Conservation (phyloP, 2,329 filamentous ascomycete species). For the Apiospora marii region DNA sequence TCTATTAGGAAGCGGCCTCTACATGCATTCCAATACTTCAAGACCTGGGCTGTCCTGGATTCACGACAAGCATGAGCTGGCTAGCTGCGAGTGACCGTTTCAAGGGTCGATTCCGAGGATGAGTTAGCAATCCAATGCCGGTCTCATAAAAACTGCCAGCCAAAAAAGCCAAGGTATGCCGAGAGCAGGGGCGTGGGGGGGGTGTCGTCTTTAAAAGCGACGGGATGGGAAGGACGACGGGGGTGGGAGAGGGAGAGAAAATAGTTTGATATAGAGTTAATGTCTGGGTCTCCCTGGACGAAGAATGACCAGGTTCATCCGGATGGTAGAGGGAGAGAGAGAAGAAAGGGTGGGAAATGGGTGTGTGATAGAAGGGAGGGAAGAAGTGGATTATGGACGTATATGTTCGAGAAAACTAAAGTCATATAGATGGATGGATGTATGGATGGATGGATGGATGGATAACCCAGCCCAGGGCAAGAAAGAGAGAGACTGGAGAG, state of each 20-base stretch:
- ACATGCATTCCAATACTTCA: constrained; percentile 22
- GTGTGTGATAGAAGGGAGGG: constrained; percentile 22
- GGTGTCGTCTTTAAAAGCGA: background rate
- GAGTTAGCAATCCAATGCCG: constrained; percentile 17
- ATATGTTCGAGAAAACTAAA: constrained; percentile 23
- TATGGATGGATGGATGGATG: background rate
- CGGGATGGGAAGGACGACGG: constrained; percentile 1
- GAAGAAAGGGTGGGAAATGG: background rate
- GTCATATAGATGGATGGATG: constrained; percentile 13
- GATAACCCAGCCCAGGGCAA: constrained; percentile 25
- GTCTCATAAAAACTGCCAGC: constrained; percentile 14
- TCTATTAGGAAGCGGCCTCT: constrained; percentile 21
- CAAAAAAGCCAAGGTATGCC: constrained; percentile 21
- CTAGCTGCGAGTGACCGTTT: constrained; percentile 17
- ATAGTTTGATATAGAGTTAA: constrained; percentile 17
- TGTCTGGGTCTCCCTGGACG: background rate
- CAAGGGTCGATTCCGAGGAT: constrained; percentile 9
- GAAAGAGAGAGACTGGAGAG: constrained; percentile 32
- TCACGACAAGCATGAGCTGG: constrained; percentile 16
- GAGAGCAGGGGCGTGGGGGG: background rate
- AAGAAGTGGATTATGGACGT: constrained; percentile 29
- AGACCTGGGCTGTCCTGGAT: constrained; percentile 17
- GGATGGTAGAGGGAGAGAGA: background rate
- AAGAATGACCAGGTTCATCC: constrained; percentile 8
- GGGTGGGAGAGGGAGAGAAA: background rate